Percentiles rank a stretch among this genome's conserved stretches.
These are phyloP conservation scores for Fraxinus baroniana DNA, from an alignment of 305 asterid species.

Conservation along the genomic window DNA sequence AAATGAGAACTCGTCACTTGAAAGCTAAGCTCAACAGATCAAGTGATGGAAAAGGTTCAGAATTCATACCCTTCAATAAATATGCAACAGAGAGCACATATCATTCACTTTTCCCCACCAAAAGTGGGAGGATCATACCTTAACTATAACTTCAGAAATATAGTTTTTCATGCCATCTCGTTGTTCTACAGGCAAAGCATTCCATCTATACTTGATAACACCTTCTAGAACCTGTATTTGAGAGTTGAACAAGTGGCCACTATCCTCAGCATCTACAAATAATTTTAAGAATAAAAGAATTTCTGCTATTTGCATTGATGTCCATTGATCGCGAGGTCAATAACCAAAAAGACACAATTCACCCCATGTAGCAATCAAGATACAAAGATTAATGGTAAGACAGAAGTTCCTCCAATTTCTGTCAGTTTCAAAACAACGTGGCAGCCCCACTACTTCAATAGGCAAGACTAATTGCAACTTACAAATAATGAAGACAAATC, in stretches of 20 bases:
- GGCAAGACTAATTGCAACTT: neutral
- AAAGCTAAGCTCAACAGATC: constrained; percentile 50
- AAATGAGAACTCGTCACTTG: constrained; percentile 85
- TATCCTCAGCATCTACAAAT: constrained; percentile 24
- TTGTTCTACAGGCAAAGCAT: constrained; percentile 91
- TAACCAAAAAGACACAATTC: neutral
- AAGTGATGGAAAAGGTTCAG: constrained; percentile 21
- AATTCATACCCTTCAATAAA: neutral
- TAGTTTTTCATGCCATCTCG: constrained; percentile 99
- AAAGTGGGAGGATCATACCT: constrained; percentile 46
- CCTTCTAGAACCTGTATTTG: constrained; percentile 89
- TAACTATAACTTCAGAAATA: constrained; percentile 97
- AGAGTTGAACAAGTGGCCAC: constrained; percentile 20
- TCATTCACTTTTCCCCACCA: neutral
- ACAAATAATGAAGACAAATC: neutral
- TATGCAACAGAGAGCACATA: neutral
- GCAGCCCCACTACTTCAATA: neutral
- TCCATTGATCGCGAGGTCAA: neutral
- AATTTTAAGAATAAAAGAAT: neutral
- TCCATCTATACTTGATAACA: constrained; percentile 97
- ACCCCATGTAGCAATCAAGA: neutral
- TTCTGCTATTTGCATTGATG: neutral
- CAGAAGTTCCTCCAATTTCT: neutral
- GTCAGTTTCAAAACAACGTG: neutral
- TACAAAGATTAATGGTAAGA: neutral